phyloP scores from a whole-genome alignment of 371 early-diverging fungal genomes.

The Batrachochytrium dendrobatidis region DNA sequence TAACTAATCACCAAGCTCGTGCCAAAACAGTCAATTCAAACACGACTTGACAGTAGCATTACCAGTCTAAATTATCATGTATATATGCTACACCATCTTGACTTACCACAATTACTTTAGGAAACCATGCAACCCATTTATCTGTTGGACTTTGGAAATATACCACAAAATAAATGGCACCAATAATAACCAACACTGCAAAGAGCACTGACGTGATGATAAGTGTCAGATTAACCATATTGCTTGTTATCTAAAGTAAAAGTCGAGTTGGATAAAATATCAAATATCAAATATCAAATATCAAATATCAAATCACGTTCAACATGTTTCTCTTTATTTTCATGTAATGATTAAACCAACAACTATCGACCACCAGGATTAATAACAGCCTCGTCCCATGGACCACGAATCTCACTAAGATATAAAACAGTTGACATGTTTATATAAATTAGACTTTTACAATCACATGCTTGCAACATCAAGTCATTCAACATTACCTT shows the following conservation, averaged over 20 bases:
- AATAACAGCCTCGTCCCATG: constrained; percentile 88
- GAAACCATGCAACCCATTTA: constrained; percentile 56
- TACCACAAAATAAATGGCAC: constrained; percentile 47
- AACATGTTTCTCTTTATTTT: too few species aligned
- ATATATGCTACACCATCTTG: too few species aligned
- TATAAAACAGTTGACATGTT: neutral
- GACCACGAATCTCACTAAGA: constrained; percentile 83
- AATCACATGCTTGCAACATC: neutral
- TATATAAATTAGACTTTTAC: neutral
- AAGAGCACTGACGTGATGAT: constrained; percentile 42
- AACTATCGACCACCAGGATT: too few species aligned
- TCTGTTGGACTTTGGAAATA: constrained; percentile 56
- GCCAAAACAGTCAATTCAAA: too few species aligned
- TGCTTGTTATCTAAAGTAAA: constrained; percentile 21
- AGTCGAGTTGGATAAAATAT: too few species aligned
- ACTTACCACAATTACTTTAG: constrained; percentile 49
- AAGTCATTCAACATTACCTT: constrained; percentile 49
- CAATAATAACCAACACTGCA: constrained; percentile 40
- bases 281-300: too few species aligned
- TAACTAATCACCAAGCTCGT: too few species aligned
- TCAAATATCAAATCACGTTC: too few species aligned
- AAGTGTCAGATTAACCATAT: constrained; percentile 36
- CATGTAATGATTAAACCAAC: too few species aligned
- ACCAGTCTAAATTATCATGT: too few species aligned
- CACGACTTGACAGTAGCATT: too few species aligned